A percentile compares a stretch with the other conserved stretches of the same genome.
Evolutionary conservation across 2,329 filamentous ascomycete genomes (phyloP).

Genomic region (Exophiala bonariae): DNA sequence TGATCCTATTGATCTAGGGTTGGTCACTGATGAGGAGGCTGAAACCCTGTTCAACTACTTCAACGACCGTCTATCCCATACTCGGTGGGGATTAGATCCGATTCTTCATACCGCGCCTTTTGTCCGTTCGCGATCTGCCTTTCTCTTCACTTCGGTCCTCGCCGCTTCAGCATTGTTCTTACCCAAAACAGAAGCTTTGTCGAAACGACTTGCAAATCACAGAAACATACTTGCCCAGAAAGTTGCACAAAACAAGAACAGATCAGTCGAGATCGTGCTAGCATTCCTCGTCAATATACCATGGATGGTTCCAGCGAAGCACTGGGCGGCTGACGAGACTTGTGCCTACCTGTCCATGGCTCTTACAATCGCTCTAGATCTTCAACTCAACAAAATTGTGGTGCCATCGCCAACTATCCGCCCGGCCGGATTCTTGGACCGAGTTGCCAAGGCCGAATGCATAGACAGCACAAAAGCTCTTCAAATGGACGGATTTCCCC

Average conservation of each 20-base stretch:
- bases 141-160: slow-evolving; percentile 70
- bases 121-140: slow-evolving; percentile 66
- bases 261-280: slow-evolving; percentile 72
- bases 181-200: slow-evolving; percentile 62
- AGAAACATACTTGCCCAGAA: slow-evolving; percentile 62
- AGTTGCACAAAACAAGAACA: slow-evolving; percentile 61
- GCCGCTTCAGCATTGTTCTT: slow-evolving; percentile 69
- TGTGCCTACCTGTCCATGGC: slow-evolving; percentile 71
- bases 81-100: slow-evolving; percentile 71
- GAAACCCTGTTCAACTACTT: slow-evolving; percentile 64
- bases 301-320: slow-evolving; percentile 69
- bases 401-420: slow-evolving; percentile 54
- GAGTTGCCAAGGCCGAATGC: slow-evolving; percentile 66
- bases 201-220: slow-evolving; percentile 65
- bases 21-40: slow-evolving; percentile 67
- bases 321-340: slow-evolving; percentile 71
- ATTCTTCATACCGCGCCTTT: slow-evolving; percentile 65
- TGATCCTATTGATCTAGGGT: slow-evolving; percentile 68
- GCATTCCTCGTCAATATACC: slow-evolving; percentile 75
- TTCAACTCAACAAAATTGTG: slow-evolving; percentile 70
- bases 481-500: slow-evolving; percentile 66
- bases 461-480: slow-evolving; percentile 67
- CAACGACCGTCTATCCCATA: slow-evolving; percentile 69
- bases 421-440: slow-evolving; percentile 42
- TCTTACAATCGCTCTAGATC: slow-evolving; percentile 66